These are phyloP conservation scores for Neurospora sp. DNA, from an alignment of 2,329 filamentous ascomycete species.

Conservation along the genomic window DNA sequence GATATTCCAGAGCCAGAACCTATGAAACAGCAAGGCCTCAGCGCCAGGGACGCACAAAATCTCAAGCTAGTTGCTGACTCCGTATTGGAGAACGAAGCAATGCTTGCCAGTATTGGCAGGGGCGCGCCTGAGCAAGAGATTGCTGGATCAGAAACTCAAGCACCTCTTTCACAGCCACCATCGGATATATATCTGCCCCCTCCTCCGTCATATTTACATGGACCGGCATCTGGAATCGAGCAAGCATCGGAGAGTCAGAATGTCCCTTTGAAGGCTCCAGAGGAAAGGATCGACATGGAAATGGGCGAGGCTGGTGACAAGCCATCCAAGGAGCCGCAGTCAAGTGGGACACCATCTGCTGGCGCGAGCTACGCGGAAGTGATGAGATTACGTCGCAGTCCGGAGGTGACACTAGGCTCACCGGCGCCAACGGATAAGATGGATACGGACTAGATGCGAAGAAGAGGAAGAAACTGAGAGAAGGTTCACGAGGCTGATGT, in stretches of 20 bases:
- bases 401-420: slow-evolving; percentile 18
- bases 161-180: neutral
- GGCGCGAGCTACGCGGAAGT: slow-evolving; percentile 6
- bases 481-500: neutral
- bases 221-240: slow-evolving; percentile 1
- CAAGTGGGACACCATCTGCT: neutral
- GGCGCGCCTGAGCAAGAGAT: neutral
- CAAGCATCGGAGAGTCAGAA: slow-evolving; percentile 9
- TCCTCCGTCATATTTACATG: neutral
- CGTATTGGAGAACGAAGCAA: neutral
- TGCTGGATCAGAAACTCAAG: neutral
- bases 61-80: neutral
- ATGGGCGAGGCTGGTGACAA: neutral
- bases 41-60: neutral
- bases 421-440: slow-evolving; percentile 16
- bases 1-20: neutral
- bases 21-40: neutral
- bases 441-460: slow-evolving; percentile 12
- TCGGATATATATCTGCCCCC: neutral
- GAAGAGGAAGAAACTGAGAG: neutral
- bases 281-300: slow-evolving; percentile 12
- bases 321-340: neutral
- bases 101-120: neutral
- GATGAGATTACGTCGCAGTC: slow-evolving; percentile 9
- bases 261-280: neutral